Conservation (phyloP, 2,329 filamentous ascomycete species). For the Dissoconium aciculare region DNA sequence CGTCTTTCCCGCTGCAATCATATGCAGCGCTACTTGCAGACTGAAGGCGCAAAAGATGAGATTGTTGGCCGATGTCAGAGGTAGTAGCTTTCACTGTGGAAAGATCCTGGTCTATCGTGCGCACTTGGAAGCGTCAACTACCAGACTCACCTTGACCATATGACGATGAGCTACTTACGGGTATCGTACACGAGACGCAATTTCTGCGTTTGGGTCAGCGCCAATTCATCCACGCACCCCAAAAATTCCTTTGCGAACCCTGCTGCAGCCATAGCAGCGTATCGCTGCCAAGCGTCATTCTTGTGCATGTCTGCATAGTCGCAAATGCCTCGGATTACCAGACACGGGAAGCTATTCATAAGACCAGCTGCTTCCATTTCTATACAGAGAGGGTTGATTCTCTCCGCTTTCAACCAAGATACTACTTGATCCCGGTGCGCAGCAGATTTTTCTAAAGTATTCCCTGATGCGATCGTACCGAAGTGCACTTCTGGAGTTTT, state of each 20-base stretch:
- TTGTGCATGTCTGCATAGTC: constrained; percentile 18
- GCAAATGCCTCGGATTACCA: constrained; percentile 15
- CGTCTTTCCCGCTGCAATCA: background rate
- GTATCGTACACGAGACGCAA: too few relatives aligned
- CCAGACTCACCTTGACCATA: too few relatives aligned
- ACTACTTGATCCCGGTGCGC: constrained; percentile 11
- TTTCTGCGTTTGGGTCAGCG: background rate
- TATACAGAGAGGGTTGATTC: too few relatives aligned
- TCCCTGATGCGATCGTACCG: constrained; percentile 27
- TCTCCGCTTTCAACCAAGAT: constrained; percentile 6
- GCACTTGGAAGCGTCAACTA: too few relatives aligned
- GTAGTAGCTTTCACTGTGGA: too few relatives aligned
- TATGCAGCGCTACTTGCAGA: background rate
- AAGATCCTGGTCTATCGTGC: too few relatives aligned
- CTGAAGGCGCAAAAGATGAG: background rate
- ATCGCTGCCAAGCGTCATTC: constrained; percentile 14
- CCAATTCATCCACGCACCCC: background rate
- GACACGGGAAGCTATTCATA: constrained; percentile 13
- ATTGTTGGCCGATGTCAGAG: too few relatives aligned
- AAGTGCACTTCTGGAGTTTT: constrained; percentile 21
- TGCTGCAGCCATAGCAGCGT: constrained; percentile 13
- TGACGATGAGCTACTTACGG: too few relatives aligned
- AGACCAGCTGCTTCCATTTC: constrained; percentile 17
- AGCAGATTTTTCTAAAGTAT: constrained; percentile 28
- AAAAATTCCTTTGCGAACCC: constrained; percentile 13